These are phyloP conservation scores for Chloris gayana DNA, from an alignment of 176 grass and related monocot genomes.

Conservation along the genomic window DNA sequence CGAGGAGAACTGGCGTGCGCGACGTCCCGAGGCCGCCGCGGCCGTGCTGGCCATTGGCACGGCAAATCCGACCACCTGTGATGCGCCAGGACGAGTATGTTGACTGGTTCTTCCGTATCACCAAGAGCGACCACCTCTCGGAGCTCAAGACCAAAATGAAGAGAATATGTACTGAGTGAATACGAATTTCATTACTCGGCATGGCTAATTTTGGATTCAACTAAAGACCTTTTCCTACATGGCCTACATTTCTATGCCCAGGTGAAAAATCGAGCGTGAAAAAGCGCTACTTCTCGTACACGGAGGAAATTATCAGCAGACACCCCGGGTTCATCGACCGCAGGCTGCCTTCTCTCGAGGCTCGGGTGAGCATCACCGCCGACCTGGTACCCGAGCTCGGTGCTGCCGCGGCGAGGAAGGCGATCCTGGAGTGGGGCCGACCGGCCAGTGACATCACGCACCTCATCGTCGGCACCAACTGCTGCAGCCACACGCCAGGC, in stretches of 20 bases:
- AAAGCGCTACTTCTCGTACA: constrained; percentile 41
- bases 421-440: constrained; percentile 63
- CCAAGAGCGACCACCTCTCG: constrained; percentile 56
- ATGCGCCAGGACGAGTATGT: constrained; percentile 53
- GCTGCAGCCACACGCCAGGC: constrained; percentile 32
- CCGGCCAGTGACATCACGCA: constrained; percentile 49
- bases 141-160: constrained; percentile 58
- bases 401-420: constrained; percentile 43
- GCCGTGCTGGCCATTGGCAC: constrained; percentile 55
- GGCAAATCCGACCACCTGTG: constrained; percentile 46
- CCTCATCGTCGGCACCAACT: constrained; percentile 44
- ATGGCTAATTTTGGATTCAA: too few species aligned
- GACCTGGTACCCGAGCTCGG: too few species aligned
- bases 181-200: too few species aligned
- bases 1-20: too few species aligned
- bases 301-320: constrained; percentile 11
- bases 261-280: constrained; percentile 34
- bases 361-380: constrained; percentile 15
- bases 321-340: constrained; percentile 21
- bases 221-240: too few species aligned
- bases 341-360: constrained; percentile 32
- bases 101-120: constrained; percentile 61
- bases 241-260: background rate
- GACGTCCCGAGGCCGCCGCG: constrained; percentile 34
- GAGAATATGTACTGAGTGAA: too few species aligned